Base-by-base conservation (phyloP, 2,329 filamentous ascomycete genomes). In the Keithomyces neogunnii region DNA sequence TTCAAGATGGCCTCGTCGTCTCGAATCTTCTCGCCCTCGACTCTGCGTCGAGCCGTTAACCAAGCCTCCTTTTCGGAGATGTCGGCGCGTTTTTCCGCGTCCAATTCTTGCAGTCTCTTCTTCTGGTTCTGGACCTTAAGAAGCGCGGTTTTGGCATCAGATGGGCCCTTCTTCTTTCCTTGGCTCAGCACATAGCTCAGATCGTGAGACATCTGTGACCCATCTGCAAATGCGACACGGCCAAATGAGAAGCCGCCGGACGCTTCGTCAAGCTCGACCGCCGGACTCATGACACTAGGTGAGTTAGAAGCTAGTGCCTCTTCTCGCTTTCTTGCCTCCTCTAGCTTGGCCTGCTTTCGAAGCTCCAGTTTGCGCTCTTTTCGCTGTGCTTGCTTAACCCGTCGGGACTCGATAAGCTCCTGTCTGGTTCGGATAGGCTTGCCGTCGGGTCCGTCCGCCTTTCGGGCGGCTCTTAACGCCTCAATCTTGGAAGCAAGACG, bases 31-130 rank as follows among this genome's bases (percentile, higher is more conserved):
- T 96, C 91, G 47, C 93, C 93, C 66, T 95, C 88, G 1, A 86
- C 89, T 29, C 87, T 84, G 69, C 89, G 89, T 69, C 92, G 86
- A 2, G 93, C 93, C 46, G 88, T 92, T 53, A 96, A 76, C 93
- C 93, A 99, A 52, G 85, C 75, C 62, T 99, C 92, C 74, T 97
- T 97, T 69, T 96, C 89, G 54, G 90, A 84, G 44, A 97, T 85
- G 53, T 95, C 88, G 55, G 84, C 84, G 51, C 87, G 86, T 72
- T 96, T 95, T 58, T 82, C 80, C 1, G 85, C 81, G 60, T 92
- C 87, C 62, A 96, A 80, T 31, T 74, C 79, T 44, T 84, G 79
- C 32, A 97, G 73, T 31, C 90, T 85, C 61, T 85, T 83, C 71
- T 91, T 86, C 70, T 96, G 92, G 63, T 89, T 88, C 70, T 96